A percentile compares a stretch with the other conserved stretches of the same genome.
Evolutionary conservation across 2,329 filamentous ascomycete species (phyloP).

Genomic region (Fusarium dimerum): DNA sequence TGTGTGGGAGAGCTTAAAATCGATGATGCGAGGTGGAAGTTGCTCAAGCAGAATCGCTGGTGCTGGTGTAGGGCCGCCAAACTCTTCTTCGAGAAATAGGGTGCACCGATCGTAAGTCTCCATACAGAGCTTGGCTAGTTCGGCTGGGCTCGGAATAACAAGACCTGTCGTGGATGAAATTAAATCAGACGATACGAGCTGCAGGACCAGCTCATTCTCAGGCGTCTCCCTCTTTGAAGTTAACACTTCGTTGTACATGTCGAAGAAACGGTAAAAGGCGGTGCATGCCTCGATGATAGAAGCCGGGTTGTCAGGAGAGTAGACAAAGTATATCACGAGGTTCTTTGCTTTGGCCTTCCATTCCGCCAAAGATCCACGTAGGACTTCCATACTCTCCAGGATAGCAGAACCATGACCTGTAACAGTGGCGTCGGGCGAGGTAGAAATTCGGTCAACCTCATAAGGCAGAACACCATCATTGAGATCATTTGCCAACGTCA

Average conservation of each 20-base stretch:
- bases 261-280: slow-evolving; percentile 72
- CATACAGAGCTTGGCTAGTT: slow-evolving; percentile 65
- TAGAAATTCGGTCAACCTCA: slow-evolving; percentile 48
- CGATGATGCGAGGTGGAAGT: slow-evolving; percentile 67
- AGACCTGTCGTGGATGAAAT: slow-evolving; percentile 64
- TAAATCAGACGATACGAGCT: slow-evolving; percentile 70
- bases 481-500: slow-evolving; percentile 43
- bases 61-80: slow-evolving; percentile 58
- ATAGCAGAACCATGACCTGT: slow-evolving; percentile 47
- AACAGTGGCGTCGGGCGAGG: slow-evolving; percentile 42
- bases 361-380: slow-evolving; percentile 48
- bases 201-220: slow-evolving; percentile 70
- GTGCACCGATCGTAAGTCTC: slow-evolving; percentile 79
- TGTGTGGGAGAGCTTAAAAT: slow-evolving; percentile 69
- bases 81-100: slow-evolving; percentile 37
- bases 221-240: slow-evolving; percentile 44
- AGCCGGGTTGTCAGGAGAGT: slow-evolving; percentile 62
- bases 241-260: slow-evolving; percentile 51
- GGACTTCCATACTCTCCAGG: slow-evolving; percentile 49
- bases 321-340: slow-evolving; percentile 76
- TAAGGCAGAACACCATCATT: slow-evolving; percentile 51
- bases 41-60: slow-evolving; percentile 75
- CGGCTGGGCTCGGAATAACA: slow-evolving; percentile 60
- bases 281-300: slow-evolving; percentile 71
- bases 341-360: slow-evolving; percentile 52